These are phyloP conservation scores for Tremellales sp. DNA, from an alignment of 1,284 basidiomycete species.

Conservation along the genomic window DNA sequence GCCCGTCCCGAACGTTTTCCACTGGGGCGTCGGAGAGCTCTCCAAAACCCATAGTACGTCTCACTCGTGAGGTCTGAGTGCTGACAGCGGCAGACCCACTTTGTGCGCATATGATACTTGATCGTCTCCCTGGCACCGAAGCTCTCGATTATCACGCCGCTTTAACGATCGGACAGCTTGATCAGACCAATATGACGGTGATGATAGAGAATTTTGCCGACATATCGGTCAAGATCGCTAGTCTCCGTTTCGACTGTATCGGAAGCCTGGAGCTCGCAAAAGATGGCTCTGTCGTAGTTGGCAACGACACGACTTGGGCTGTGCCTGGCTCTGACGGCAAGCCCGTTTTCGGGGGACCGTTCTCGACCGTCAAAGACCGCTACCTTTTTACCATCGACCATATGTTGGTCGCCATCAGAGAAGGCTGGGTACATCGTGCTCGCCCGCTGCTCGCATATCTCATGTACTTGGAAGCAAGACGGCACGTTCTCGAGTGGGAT, in stretches of 20 bases:
- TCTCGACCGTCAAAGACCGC: background rate
- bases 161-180: background rate
- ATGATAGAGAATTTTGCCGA: background rate
- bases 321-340: background rate
- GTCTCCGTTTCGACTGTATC: background rate
- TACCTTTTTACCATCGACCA: background rate
- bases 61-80: background rate
- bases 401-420: background rate
- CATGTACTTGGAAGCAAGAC: background rate
- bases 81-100: background rate
- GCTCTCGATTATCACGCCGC: background rate
- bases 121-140: background rate
- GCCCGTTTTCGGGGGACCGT: constrained; percentile 4
- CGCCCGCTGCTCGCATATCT: background rate
- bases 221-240: background rate
- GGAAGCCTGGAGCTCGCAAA: background rate
- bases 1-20: constrained; percentile 1
- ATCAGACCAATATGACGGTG: background rate
- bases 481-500: background rate
- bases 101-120: background rate
- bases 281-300: background rate
- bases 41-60: background rate
- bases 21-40: background rate
- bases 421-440: background rate
- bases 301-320: background rate